Conservation (phyloP, 129 eudicot species). For the Chrysanthemum seticuspe region DNA sequence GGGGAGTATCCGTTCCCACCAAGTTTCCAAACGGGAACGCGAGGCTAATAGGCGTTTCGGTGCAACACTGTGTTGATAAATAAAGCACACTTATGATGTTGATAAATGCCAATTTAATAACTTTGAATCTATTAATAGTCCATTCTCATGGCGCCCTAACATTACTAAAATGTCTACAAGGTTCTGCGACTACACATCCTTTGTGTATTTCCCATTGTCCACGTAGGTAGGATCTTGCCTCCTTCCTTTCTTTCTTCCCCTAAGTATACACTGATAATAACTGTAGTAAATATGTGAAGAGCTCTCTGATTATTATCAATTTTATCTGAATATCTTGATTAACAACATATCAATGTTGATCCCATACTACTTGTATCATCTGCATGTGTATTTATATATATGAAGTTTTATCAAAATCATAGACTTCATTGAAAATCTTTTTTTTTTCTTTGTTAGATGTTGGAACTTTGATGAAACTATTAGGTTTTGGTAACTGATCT, state of each 20-base stretch:
- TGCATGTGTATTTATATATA: no score
- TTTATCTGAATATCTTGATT: background rate
- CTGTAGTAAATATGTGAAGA: background rate
- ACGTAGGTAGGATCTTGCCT: background rate
- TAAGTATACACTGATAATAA: no score
- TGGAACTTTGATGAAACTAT: background rate
- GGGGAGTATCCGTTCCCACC: no score
- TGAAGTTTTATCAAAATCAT: no score
- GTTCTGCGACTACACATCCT: background rate
- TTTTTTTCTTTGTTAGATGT: conserved; percentile 6
- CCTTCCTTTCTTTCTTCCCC: background rate
- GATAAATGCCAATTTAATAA: background rate
- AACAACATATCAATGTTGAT: background rate
- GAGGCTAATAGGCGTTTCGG: no score
- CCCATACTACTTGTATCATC: background rate
- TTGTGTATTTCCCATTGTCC: conserved; percentile 6
- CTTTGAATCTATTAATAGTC: conserved; percentile 1
- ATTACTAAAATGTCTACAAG: background rate
- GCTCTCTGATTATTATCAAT: background rate
- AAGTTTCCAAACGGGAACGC: no score
- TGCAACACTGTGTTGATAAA: background rate
- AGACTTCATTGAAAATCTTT: background rate
- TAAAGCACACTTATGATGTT: no score
- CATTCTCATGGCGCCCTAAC: background rate
- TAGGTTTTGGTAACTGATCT: background rate